Evolutionary conservation across 2,329 filamentous ascomycete species (phyloP).

Genomic region (Phialophora chinensis): DNA sequence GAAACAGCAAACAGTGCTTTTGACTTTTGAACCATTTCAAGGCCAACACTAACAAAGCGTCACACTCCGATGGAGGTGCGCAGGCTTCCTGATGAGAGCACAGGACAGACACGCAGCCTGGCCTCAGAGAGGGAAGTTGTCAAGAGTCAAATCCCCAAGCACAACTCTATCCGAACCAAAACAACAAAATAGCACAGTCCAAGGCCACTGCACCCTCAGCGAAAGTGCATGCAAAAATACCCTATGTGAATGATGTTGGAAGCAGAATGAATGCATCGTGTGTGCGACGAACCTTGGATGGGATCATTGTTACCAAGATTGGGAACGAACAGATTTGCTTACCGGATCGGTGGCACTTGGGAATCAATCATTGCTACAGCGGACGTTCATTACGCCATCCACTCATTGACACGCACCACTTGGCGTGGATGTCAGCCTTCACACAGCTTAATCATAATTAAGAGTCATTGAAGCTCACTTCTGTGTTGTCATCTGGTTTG

Average conservation of each 20-base stretch:
- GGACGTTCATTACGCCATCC: neutral
- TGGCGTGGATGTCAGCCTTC: neutral
- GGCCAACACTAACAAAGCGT: neutral
- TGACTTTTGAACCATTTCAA: neutral
- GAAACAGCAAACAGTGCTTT: neutral
- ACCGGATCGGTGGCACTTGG: neutral
- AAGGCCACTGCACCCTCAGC: constrained; percentile 1
- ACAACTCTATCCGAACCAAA: neutral
- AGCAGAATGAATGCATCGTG: neutral
- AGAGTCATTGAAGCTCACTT: neutral
- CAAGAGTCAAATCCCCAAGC: neutral
- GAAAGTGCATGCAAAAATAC: constrained; percentile 1
- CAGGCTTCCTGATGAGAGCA: neutral
- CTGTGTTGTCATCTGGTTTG: neutral
- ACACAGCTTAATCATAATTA: constrained; percentile 1
- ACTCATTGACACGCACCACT: neutral
- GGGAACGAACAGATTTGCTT: neutral
- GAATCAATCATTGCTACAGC: neutral
- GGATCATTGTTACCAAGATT: constrained; percentile 3
- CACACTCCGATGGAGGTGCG: neutral
- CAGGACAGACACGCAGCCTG: neutral
- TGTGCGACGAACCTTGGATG: neutral
- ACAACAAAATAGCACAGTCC: neutral
- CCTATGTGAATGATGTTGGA: constrained; percentile 5
- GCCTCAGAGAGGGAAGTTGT: neutral